Evolutionary conservation across 331 rosid genomes (phyloP).

Genomic region (Ulmus americana): DNA sequence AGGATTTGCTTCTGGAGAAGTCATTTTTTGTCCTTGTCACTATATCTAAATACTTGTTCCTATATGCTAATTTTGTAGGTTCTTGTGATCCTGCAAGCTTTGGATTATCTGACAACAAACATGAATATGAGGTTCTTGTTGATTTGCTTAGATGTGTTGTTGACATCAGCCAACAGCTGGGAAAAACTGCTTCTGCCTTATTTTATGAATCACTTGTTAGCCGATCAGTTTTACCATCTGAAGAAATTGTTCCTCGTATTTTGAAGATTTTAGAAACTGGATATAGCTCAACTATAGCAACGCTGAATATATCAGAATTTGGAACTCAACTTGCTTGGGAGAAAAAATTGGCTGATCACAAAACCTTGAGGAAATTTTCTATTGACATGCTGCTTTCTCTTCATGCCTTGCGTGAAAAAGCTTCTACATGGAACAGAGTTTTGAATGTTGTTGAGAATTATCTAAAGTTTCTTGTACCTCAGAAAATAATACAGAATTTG

Average conservation of each 20-base stretch:
- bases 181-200: slow-evolving; percentile 66
- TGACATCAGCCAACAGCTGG: slow-evolving; percentile 66
- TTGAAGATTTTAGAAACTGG: slow-evolving; percentile 74
- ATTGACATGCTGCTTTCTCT: slow-evolving; percentile 71
- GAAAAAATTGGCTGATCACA: slow-evolving; percentile 55
- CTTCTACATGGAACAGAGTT: slow-evolving; percentile 64
- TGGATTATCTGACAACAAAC: slow-evolving; percentile 40
- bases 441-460: slow-evolving; percentile 57
- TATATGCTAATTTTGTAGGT: slow-evolving; percentile 36
- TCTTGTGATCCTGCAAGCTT: slow-evolving; percentile 46
- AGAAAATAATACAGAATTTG: slow-evolving; percentile 36
- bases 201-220: slow-evolving; percentile 66
- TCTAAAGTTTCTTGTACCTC: slow-evolving; percentile 77
- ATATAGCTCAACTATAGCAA: slow-evolving; percentile 42
- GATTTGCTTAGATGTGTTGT: slow-evolving; percentile 64
- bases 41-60: slow-evolving; percentile 6
- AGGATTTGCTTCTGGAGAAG: slow-evolving; percentile 9
- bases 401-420: slow-evolving; percentile 60
- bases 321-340: slow-evolving; percentile 46
- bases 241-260: slow-evolving; percentile 52
- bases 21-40: neutral
- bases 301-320: slow-evolving; percentile 30
- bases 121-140: slow-evolving; percentile 45
- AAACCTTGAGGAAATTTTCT: slow-evolving; percentile 67
- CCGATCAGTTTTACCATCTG: slow-evolving; percentile 46